Conservation (phyloP, 306 rosid species). For the Leucaena leucocephala region DNA sequence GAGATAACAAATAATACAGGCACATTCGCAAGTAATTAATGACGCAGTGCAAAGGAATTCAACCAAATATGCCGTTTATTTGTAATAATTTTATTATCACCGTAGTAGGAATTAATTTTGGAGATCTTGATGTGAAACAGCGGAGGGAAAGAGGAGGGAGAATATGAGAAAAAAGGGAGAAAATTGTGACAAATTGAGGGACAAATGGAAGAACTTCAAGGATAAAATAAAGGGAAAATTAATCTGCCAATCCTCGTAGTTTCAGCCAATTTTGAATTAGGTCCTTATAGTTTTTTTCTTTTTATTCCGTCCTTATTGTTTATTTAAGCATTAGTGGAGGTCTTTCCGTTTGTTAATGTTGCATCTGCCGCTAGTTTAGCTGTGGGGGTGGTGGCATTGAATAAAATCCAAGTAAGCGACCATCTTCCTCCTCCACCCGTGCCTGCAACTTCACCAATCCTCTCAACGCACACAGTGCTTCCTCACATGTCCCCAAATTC, state of each 20-base stretch:
- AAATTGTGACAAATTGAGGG: background rate
- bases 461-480: constrained; percentile 82
- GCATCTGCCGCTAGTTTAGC: no score
- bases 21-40: constrained; percentile 2
- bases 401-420: no score
- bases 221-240: background rate
- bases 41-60: background rate
- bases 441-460: constrained; percentile 95
- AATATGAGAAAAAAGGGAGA: background rate
- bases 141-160: background rate
- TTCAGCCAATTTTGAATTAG: no score
- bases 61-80: background rate
- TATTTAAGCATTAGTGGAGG: no score
- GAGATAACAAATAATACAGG: constrained; percentile 8
- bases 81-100: background rate
- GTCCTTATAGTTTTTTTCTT: no score
- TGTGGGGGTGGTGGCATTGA: no score
- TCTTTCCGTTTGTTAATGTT: no score
- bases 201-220: background rate
- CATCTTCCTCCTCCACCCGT: constrained; percentile 54
- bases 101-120: background rate
- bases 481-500: constrained; percentile 56
- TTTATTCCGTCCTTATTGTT: no score
- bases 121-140: background rate
- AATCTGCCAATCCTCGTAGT: no score